Conservation (phyloP, 2,329 filamentous ascomycete genomes). For the Trichophyton mentagrophytes region DNA sequence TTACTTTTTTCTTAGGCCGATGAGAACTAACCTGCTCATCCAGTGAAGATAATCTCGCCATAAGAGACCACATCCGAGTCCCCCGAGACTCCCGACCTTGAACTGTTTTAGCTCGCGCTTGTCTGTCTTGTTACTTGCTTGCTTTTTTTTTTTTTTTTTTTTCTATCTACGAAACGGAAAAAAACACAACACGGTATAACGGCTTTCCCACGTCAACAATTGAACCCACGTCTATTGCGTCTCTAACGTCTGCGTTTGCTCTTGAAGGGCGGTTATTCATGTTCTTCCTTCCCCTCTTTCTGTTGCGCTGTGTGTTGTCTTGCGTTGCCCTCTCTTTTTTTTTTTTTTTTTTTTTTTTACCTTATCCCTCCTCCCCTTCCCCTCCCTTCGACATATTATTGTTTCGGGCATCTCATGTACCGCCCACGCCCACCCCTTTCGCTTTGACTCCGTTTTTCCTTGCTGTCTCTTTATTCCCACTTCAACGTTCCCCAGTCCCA, state of each 20-base stretch:
- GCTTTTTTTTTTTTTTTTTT: conserved; percentile 23
- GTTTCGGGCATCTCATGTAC: conserved; percentile 25
- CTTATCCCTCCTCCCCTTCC: too few species aligned
- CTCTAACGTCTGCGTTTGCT: conserved; percentile 15
- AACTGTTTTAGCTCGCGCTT: conserved; percentile 15
- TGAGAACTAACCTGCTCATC: conserved; percentile 1
- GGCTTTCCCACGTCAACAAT: neutral
- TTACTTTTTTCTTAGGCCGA: neutral
- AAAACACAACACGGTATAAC: neutral
- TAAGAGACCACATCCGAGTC: neutral
- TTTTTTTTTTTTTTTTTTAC: too few species aligned
- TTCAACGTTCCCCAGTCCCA: neutral
- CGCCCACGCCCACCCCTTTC: conserved; percentile 11
- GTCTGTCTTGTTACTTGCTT: conserved; percentile 14
- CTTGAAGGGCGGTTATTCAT: conserved; percentile 28
- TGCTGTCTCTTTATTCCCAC: conserved; percentile 3
- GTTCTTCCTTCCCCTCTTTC: neutral
- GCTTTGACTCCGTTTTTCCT: neutral
- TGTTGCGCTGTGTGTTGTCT: conserved; percentile 18
- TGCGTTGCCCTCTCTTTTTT: conserved; percentile 18
- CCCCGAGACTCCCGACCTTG: too few species aligned
- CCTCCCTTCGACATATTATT: too few species aligned
- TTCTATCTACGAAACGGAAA: conserved; percentile 11
- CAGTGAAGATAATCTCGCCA: neutral
- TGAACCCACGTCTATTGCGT: neutral